Evolutionary conservation across 805 yeast genomes (phyloP), one percentile per base, ranked within the genome.

Genomic region (Blastobotrys robertii): DNA sequence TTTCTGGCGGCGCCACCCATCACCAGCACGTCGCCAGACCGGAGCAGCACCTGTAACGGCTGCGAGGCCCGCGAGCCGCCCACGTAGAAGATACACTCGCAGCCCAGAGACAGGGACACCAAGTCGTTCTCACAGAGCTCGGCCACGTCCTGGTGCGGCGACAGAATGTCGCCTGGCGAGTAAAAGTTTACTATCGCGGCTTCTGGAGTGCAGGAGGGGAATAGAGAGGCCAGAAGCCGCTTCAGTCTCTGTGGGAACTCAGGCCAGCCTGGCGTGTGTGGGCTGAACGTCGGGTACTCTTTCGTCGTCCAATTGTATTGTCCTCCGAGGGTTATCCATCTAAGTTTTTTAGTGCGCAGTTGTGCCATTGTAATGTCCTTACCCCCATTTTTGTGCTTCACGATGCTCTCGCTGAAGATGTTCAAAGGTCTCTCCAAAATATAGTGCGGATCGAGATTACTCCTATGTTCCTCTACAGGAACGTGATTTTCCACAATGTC

Each of bases 301-400:
- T 68, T 68, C 13, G 55, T 50, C 1, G 72, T 66, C 72, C 72
- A 68, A 48, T 68, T 56, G 48, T 68, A 68, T 46, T 68, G 72
- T 8, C 72, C 73, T 2, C 72, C 72, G 7, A 68, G 59, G 0
- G 72, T 68, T 25, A 67, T 62, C 72, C 72, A 68, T n/a, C 72
- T 57, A n/a, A 68, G 54, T 40, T 62, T 58, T 30, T 50, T 53
- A 11, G 41, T 39, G 9, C 58, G 46, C 15, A 59, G 43, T 32
- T 44, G 46, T 7, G 39, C 43, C 2, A 48, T 41, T 4, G 55
- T 43, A 12, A 43, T 33, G 1, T 52, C 47, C 22, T 50, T 53
- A 15, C 35, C 37, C n/a, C 48, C 37, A 11, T 39, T 43, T 37
- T 47, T 34, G 29, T 47, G 35, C 37, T 39, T 41, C 30, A 42